A percentile compares a stretch with the other conserved stretches of the same genome.
phyloP scores from a whole-genome alignment of 176 grass and related monocot species.

The Luzula sylvatica region DNA sequence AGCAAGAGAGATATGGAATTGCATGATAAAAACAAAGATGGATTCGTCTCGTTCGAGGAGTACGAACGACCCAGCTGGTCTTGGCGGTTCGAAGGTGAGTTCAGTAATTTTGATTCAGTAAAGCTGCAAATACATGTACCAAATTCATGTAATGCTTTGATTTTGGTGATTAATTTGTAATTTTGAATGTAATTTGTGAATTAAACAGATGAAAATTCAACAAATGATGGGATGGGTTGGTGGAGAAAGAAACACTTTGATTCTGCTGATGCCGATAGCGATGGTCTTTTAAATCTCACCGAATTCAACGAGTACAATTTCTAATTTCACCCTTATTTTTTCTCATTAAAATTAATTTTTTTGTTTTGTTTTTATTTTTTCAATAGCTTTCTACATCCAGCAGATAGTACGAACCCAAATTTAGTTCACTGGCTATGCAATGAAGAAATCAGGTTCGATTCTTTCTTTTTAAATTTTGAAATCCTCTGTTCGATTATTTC shows the following conservation, averaged over 20 bases:
- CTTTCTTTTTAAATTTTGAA: neutral
- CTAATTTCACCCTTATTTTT: conserved; percentile 8
- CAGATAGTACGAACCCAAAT: conserved; percentile 66
- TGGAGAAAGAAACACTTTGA: conserved; percentile 85
- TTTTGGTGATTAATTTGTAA: conserved; percentile 1
- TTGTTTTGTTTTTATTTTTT: conserved; percentile 17
- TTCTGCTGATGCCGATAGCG: conserved; percentile 58
- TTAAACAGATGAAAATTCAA: conserved; percentile 58
- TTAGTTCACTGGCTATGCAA: conserved; percentile 75
- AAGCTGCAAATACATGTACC: no score
- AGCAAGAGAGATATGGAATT: conserved; percentile 67
- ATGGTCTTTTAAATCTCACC: conserved; percentile 69
- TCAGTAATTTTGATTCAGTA: neutral
- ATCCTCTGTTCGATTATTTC: conserved; percentile 9
- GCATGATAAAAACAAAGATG: conserved; percentile 74
- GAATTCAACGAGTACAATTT: conserved; percentile 83
- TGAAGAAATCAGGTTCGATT: conserved; percentile 79
- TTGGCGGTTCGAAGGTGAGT: conserved; percentile 69
- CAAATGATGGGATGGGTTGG: conserved; percentile 71
- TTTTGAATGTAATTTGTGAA: neutral
- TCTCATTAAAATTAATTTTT: conserved; percentile 10
- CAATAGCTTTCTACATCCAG: conserved; percentile 80
- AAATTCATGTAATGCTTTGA: neutral
- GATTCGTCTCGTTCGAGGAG: conserved; percentile 59
- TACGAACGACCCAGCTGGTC: conserved; percentile 77